Evolutionary conservation across 2,329 filamentous ascomycete species (phyloP), one percentile per base, ranked within the genome.

Genomic region (Trichoderma citrinoviride): DNA sequence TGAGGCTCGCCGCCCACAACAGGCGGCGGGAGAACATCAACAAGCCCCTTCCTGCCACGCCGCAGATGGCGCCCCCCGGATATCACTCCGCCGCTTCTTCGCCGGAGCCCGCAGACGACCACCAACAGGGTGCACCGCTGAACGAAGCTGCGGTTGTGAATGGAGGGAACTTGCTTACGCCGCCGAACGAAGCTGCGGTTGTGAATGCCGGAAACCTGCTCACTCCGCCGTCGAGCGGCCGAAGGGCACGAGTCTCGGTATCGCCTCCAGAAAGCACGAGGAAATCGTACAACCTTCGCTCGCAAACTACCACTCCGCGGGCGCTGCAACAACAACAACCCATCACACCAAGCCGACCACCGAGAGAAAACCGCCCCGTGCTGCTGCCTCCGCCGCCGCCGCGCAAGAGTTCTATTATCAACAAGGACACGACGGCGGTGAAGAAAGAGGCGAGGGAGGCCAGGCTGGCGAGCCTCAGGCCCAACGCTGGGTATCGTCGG

Each of bases 31-130:
- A 47, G 3, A 60, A 62, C 41, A 67, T 74, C 27, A 69, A 37
- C 56, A 76, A 76, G 19, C 74, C 74, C 0, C 70, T 75, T 2
- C 74, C 74, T 2, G 72, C 74, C 0, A 76, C 73, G 17, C 73
- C 73, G 1, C 69, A 69, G 47, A 73, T 67, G 25, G 68, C 71
- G 52, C 67, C 70, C 43, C 72, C 72, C 3, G 63, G 65, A 17
- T 68, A 66, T 23, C 33, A 67, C 71, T 29, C 29, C 65, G 25
- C 27, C 5, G 27, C n/a, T 19, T 23, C 19, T n/a, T 19, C 33
- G 33, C 33, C 55, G 12, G 43, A n/a, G 2, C n/a, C 43, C 7
- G 47, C 19, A 1, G 43, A 19, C 5, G 29, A 21, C 5, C n/a
- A 44, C n/a, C n/a, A n/a, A n/a, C n/a, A n/a, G n/a, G n/a, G n/a